A percentile compares a stretch with the other conserved stretches of the same genome.
Conservation (phyloP, 768 basidiomycete genomes). For the Hirschioporus abietinus region DNA sequence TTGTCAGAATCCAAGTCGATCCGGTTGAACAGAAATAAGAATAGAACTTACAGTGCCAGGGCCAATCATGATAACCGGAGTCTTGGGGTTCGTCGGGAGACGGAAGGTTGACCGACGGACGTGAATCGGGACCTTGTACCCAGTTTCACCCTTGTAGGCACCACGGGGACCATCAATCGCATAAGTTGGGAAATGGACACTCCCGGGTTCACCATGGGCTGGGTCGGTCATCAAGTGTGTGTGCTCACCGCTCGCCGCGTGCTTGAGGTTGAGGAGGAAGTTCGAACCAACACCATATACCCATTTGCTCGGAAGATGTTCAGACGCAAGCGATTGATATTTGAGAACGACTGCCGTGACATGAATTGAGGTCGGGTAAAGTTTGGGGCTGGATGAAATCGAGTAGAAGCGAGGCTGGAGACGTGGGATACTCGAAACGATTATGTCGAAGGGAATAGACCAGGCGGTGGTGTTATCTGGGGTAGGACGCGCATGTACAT, state of each 20-base stretch:
- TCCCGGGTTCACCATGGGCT: conserved; percentile 30
- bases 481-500: conserved; percentile 50
- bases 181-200: conserved; percentile 58
- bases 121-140: conserved; percentile 88
- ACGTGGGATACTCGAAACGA: conserved; percentile 89
- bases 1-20: conserved; percentile 11
- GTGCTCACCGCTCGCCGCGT: conserved; percentile 57
- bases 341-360: conserved; percentile 94
- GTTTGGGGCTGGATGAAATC: conserved; percentile 95
- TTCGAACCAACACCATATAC: conserved; percentile 92
- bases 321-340: conserved; percentile 64
- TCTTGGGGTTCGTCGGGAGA: conserved; percentile 95
- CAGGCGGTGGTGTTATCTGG: conserved; percentile 77
- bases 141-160: conserved; percentile 63
- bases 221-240: conserved; percentile 36
- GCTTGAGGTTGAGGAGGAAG: conserved; percentile 90
- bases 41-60: conserved; percentile 82
- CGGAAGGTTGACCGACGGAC: conserved; percentile 96
- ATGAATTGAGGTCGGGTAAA: conserved; percentile 85
- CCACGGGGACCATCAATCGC: conserved; percentile 88
- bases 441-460: conserved; percentile 94
- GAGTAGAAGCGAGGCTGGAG: conserved; percentile 98
- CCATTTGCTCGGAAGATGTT: conserved; percentile 53
- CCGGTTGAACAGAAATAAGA: conserved; percentile 9
- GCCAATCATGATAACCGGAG: conserved; percentile 98